phyloP scores from a whole-genome alignment of 768 basidiomycete genomes.

The Boletales sp. region DNA sequence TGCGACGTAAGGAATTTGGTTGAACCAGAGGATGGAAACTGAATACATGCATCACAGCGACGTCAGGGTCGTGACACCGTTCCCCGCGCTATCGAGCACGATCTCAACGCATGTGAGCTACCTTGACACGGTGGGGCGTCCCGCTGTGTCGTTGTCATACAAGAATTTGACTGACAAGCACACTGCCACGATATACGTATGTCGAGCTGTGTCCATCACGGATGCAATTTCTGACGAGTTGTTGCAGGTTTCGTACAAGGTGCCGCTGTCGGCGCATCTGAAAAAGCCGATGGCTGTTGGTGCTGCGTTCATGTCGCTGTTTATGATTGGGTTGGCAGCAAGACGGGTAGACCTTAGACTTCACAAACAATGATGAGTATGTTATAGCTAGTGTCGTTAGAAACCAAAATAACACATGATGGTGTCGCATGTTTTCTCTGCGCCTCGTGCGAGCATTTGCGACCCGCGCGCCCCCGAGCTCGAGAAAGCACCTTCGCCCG shows the following conservation, averaged over 20 bases:
- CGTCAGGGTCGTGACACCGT: slow-evolving; percentile 72
- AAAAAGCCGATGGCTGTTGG: slow-evolving; percentile 84
- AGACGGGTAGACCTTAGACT: slow-evolving; percentile 54
- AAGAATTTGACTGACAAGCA: slow-evolving; percentile 76
- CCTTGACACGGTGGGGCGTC: slow-evolving; percentile 89
- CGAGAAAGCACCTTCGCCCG: slow-evolving; percentile 48
- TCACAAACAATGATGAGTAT: slow-evolving; percentile 29
- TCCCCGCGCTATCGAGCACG: slow-evolving; percentile 60
- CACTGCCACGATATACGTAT: slow-evolving; percentile 74
- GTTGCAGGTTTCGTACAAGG: slow-evolving; percentile 82
- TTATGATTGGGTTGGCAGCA: slow-evolving; percentile 44
- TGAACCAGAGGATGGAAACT: slow-evolving; percentile 14
- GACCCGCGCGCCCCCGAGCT: not conserved
- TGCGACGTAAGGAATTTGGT: slow-evolving; percentile 64
- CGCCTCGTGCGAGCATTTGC: slow-evolving; percentile 5
- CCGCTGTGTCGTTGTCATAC: slow-evolving; percentile 71
- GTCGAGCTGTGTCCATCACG: slow-evolving; percentile 30
- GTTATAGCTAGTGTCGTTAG: no score
- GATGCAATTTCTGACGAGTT: slow-evolving; percentile 6
- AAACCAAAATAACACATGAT: no score
- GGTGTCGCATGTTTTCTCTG: not conserved
- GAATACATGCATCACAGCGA: slow-evolving; percentile 48
- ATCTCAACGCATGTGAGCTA: slow-evolving; percentile 78
- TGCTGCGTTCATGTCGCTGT: slow-evolving; percentile 63
- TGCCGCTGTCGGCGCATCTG: slow-evolving; percentile 75